These are phyloP conservation scores for Alternaria arbusti DNA, from an alignment of 2,329 filamentous ascomycete genomes.

Conservation along the genomic window DNA sequence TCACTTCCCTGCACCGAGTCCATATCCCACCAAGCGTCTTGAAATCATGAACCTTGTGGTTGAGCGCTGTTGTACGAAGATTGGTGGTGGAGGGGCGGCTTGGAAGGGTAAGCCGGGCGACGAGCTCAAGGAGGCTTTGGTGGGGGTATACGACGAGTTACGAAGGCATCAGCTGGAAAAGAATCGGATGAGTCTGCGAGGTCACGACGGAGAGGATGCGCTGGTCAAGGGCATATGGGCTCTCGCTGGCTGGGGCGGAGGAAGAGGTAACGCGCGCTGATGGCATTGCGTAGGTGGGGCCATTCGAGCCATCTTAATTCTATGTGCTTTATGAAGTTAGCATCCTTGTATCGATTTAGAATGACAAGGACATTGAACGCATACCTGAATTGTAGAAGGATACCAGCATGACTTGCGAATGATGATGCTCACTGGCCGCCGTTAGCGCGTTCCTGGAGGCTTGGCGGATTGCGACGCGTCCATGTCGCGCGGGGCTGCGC, in stretches of 20 bases:
- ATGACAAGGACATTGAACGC: neutral
- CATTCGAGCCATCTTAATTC: neutral
- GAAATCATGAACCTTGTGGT: constrained; percentile 36
- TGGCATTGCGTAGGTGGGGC: neutral
- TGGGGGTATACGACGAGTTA: constrained; percentile 36
- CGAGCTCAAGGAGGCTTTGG: constrained; percentile 32
- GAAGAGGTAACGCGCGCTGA: neutral
- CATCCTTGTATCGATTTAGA: neutral
- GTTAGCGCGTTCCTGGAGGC: neutral
- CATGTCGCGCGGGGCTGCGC: neutral
- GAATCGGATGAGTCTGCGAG: constrained; percentile 33
- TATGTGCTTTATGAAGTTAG: neutral
- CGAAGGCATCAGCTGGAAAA: constrained; percentile 30
- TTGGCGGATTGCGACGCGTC: neutral
- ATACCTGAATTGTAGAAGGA: neutral
- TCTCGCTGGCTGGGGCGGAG: constrained; percentile 41
- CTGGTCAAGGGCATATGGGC: constrained; percentile 56
- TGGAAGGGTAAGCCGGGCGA: constrained; percentile 29
- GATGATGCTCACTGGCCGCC: neutral
- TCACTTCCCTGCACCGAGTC: constrained; percentile 15
- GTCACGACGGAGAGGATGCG: constrained; percentile 30
- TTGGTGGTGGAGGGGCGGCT: constrained; percentile 13
- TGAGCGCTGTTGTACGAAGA: constrained; percentile 34
- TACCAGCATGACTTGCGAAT: neutral
- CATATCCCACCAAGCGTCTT: constrained; percentile 20